phyloP scores from a whole-genome alignment of 805 yeast genomes.

The Schwanniomyces pseudopolymorphus region DNA sequence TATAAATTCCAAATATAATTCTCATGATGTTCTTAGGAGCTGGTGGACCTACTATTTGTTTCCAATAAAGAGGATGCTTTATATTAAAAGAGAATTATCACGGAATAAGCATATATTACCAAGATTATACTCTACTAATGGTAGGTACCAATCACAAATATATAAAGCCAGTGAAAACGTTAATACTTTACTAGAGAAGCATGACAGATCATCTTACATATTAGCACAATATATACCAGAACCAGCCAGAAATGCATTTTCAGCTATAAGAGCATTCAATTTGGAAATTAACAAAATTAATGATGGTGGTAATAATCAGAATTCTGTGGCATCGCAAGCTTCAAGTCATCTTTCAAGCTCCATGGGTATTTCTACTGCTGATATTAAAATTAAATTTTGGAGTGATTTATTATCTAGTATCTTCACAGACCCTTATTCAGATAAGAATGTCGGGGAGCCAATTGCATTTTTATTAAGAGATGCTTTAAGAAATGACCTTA shows the following conservation, averaged over 20 bases:
- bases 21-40: background rate
- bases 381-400: slow-evolving; percentile 74
- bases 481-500: slow-evolving; percentile 47
- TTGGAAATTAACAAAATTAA: slow-evolving; percentile 57
- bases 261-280: slow-evolving; percentile 66
- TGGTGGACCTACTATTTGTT: background rate
- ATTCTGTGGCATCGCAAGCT: slow-evolving; percentile 29
- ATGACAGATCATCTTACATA: slow-evolving; percentile 64
- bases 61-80: background rate
- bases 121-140: slow-evolving; percentile 3
- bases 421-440: slow-evolving; percentile 32
- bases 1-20: background rate
- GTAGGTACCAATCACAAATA: slow-evolving; percentile 9
- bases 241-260: slow-evolving; percentile 57
- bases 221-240: slow-evolving; percentile 69
- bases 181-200: slow-evolving; percentile 40
- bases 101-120: background rate
- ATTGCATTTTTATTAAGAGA: slow-evolving; percentile 58
- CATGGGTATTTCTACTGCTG: slow-evolving; percentile 40
- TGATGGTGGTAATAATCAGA: slow-evolving; percentile 23
- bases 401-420: slow-evolving; percentile 55
- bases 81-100: background rate
- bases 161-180: slow-evolving; percentile 43
- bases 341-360: slow-evolving; percentile 25
- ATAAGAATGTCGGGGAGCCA: slow-evolving; percentile 57